Evolutionary conservation across 257 asterid species (phyloP).

Genomic region (Scutellaria barbata): DNA sequence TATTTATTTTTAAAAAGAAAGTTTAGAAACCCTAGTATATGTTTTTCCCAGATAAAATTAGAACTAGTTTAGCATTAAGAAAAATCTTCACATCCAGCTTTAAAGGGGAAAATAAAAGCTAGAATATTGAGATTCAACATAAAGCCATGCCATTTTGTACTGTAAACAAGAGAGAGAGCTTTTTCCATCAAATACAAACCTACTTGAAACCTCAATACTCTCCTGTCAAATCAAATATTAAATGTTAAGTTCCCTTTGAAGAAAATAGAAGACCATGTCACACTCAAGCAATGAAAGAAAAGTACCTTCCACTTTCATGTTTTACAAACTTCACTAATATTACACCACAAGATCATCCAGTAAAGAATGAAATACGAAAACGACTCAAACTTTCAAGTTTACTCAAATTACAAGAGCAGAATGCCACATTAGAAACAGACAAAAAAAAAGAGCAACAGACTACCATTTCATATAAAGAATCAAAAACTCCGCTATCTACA

Average conservation of each 20-base stretch:
- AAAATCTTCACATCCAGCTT: too few relatives aligned
- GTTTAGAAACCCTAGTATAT: too few relatives aligned
- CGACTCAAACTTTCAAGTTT: too few relatives aligned
- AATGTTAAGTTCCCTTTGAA: background rate
- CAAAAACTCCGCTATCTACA: background rate
- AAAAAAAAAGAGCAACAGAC: too few relatives aligned
- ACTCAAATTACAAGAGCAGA: too few relatives aligned
- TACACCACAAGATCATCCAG: conserved; percentile 21
- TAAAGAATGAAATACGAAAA: background rate
- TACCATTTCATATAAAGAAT: too few relatives aligned
- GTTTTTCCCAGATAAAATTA: too few relatives aligned
- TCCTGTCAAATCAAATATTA: background rate
- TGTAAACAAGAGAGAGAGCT: background rate
- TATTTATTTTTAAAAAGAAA: too few relatives aligned
- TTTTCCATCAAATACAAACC: background rate
- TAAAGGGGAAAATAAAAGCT: too few relatives aligned
- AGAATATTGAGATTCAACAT: too few relatives aligned
- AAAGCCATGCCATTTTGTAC: background rate
- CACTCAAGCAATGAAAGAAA: background rate
- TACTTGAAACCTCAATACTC: background rate
- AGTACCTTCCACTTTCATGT: background rate
- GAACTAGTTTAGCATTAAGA: too few relatives aligned
- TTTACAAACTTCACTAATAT: background rate
- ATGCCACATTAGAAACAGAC: too few relatives aligned
- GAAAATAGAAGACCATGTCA: background rate